These are phyloP conservation scores for Aphanomyces invadans DNA, from an alignment of 352 stramenopile species.

Conservation along the genomic window DNA sequence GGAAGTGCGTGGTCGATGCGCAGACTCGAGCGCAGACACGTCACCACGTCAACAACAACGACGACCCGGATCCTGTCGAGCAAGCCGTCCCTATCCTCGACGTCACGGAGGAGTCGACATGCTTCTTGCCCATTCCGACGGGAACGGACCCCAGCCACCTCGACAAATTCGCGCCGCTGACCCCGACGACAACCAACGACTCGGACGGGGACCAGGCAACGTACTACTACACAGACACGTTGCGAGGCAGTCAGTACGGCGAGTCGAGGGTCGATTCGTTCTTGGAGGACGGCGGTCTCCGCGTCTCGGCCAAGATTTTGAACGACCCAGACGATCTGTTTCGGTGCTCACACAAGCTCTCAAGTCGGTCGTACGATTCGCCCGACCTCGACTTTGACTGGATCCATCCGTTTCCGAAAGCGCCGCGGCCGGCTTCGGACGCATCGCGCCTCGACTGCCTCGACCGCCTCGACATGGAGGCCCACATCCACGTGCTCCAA, in stretches of 20 bases:
- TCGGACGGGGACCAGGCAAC: neutral
- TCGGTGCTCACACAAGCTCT: slow-evolving; percentile 5
- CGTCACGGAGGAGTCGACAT: neutral
- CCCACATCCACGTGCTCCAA: slow-evolving; percentile 34
- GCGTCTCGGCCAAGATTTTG: slow-evolving; percentile 2
- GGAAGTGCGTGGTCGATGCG: slow-evolving; percentile 9
- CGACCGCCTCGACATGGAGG: slow-evolving; percentile 36
- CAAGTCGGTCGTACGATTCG: neutral
- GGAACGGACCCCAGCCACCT: neutral
- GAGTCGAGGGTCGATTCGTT: slow-evolving; percentile 22
- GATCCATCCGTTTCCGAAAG: slow-evolving; percentile 73
- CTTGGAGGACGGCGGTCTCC: slow-evolving; percentile 18
- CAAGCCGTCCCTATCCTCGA: neutral
- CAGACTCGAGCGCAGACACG: neutral
- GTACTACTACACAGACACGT: neutral
- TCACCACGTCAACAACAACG: neutral
- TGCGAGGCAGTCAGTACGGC: neutral
- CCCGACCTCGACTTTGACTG: slow-evolving; percentile 64
- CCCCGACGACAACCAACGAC: neutral
- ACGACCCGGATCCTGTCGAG: neutral
- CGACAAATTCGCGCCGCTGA: neutral
- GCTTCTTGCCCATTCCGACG: neutral
- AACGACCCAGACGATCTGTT: neutral
- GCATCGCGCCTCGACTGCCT: slow-evolving; percentile 43
- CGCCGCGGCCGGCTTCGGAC: slow-evolving; percentile 40